Conservation (phyloP, 208 protist genomes). For the Trypanosoma rangeli region DNA sequence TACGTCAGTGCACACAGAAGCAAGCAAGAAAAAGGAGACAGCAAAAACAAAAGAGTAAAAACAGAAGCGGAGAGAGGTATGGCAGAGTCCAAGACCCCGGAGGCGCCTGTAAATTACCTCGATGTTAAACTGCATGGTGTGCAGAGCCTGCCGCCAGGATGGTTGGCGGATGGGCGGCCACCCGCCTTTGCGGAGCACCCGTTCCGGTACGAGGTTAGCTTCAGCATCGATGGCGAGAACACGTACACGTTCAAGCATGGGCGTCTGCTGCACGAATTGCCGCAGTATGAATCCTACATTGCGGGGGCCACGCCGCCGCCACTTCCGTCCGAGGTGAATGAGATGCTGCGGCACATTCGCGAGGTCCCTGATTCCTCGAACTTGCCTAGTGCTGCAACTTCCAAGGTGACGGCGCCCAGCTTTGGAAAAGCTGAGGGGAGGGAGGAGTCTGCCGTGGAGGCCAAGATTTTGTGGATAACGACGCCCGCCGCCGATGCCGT, state of each 20-base stretch:
- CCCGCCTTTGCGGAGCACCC: slow-evolving; percentile 26
- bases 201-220: slow-evolving; percentile 29
- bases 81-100: not conserved
- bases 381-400: not conserved
- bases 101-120: slow-evolving; percentile 56
- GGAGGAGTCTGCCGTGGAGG: not conserved
- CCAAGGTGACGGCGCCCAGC: slow-evolving; percentile 22
- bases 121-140: slow-evolving; percentile 73
- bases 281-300: slow-evolving; percentile 67
- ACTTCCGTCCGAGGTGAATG: slow-evolving; percentile 25
- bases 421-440: not conserved
- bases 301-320: slow-evolving; percentile 39
- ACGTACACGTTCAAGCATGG: slow-evolving; percentile 48
- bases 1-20: not conserved
- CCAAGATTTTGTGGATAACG: slow-evolving; percentile 37
- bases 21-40: not conserved
- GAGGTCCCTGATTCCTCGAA: slow-evolving; percentile 48
- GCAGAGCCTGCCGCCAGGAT: slow-evolving; percentile 56
- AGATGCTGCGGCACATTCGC: slow-evolving; percentile 51
- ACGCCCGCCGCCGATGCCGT: slow-evolving; percentile 19
- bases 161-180: slow-evolving; percentile 39
- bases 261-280: slow-evolving; percentile 48
- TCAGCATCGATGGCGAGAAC: slow-evolving; percentile 20
- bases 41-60: not conserved
- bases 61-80: not conserved